Evolutionary conservation across 1,284 basidiomycete species (phyloP).

Genomic region (Trichosporon coremiiforme): DNA sequence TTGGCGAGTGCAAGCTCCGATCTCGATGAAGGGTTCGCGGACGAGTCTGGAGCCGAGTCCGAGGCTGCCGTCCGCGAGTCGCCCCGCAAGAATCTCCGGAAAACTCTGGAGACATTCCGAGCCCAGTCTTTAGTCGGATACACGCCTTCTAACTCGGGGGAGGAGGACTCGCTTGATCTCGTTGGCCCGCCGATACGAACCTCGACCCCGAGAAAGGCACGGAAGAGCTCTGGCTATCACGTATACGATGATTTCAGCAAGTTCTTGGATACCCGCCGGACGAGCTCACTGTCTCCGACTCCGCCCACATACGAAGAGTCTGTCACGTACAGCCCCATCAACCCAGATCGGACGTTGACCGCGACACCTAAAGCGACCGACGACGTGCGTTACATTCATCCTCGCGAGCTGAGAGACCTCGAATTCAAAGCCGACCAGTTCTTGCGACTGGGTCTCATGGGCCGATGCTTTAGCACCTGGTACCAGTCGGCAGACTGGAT

Average conservation of each 20-base stretch:
- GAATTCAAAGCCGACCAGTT: slow-evolving; percentile 49
- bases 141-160: slow-evolving; percentile 22
- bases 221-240: slow-evolving; percentile 7
- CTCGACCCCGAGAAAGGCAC: slow-evolving; percentile 21
- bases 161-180: slow-evolving; percentile 21
- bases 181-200: slow-evolving; percentile 25
- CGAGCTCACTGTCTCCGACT: neutral
- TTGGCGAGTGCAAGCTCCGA: slow-evolving; percentile 51
- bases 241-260: slow-evolving; percentile 21
- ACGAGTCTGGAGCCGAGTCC: slow-evolving; percentile 26
- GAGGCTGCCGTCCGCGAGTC: slow-evolving; percentile 21
- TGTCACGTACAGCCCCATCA: slow-evolving; percentile 23
- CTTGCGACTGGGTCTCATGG: slow-evolving; percentile 46
- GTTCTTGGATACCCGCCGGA: slow-evolving; percentile 9
- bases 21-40: slow-evolving; percentile 46
- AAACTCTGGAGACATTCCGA: slow-evolving; percentile 2
- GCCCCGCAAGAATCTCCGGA: slow-evolving; percentile 23
- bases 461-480: slow-evolving; percentile 53
- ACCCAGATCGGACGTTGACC: neutral
- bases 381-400: neutral
- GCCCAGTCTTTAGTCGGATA: slow-evolving; percentile 28
- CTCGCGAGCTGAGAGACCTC: slow-evolving; percentile 28
- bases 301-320: slow-evolving; percentile 24
- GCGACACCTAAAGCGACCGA: slow-evolving; percentile 3
- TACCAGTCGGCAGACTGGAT: slow-evolving; percentile 45